Evolutionary conservation across 495 filamentous ascomycete species (phyloP), one percentile per base, ranked within the genome.

Genomic region (Podospora pseudoanserina): DNA sequence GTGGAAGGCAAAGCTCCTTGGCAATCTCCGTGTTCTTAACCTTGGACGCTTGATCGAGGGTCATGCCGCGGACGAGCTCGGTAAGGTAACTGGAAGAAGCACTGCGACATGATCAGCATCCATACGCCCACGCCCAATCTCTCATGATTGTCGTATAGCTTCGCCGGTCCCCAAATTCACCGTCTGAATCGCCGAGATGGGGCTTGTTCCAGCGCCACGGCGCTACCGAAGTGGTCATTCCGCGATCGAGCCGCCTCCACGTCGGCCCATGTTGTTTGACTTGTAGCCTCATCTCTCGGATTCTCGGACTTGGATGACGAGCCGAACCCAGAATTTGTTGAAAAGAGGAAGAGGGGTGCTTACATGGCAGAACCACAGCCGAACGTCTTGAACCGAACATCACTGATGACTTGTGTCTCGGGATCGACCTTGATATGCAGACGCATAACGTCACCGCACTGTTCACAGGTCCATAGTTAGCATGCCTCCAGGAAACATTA

Each of bases 21-120:
- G 96, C 93, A 78, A 99, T 97, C 80, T 98, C 92, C 1, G 93
- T 97, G 77, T 99, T 99, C 81, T 90, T 89, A 28, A 99, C 89
- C 82, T 90, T 91, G 16, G 88, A 88, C 20, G 95, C 95, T 76
- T 97, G 90, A 60, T 97, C 94, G 67, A 99, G 82, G n/a, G 90
- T 94, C 95, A 97, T 98, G 15, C 94, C 94, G 64, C 91, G 86
- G 63, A 98, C 92, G 60, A 98, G 84, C 79, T 97, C 93, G 16
- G 94, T 98, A 71, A 98, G 77, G 74, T 97, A 97, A 70, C 89
- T 92, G 15, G 88, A 92, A 34, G 75, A 77, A 6, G 75, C 75
- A 19, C 75, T 77, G 67, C 2, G 4, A 13, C 2, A 0, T n/a
- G n/a, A 70, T 75, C 63, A 74, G 71, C 49, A 67, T 15, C 6